Evolutionary conservation across 805 yeast genomes (phyloP).

Genomic region (Starmerella roubikii): DNA sequence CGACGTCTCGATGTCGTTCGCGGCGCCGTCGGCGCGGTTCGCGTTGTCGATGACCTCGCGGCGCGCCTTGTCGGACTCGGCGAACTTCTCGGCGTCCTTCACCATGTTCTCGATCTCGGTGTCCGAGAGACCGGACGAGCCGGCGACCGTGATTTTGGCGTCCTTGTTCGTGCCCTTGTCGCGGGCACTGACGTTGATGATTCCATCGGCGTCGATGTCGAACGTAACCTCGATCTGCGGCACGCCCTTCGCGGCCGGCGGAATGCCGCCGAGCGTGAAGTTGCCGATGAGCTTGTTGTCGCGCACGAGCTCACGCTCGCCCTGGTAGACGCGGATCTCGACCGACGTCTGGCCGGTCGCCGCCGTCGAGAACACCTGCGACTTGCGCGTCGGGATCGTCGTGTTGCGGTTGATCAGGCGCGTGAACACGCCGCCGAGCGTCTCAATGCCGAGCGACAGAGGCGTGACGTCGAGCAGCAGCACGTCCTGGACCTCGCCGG

Average conservation of each 20-base stretch:
- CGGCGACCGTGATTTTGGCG: constrained; percentile 91
- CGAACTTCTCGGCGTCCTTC: constrained; percentile 76
- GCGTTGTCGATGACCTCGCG: constrained; percentile 74
- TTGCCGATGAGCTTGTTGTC: constrained; percentile 96
- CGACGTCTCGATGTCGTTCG: constrained; percentile 81
- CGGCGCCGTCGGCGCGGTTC: constrained; percentile 69
- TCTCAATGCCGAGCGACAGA: constrained; percentile 88
- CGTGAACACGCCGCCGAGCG: constrained; percentile 95
- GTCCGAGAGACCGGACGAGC: constrained; percentile 85
- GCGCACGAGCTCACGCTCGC: constrained; percentile 96
- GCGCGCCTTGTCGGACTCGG: constrained; percentile 76
- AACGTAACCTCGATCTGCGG: constrained; percentile 90
- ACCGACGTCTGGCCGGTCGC: constrained; percentile 94
- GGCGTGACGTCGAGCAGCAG: constrained; percentile 81
- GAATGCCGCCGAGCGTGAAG: constrained; percentile 89
- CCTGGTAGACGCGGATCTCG: constrained; percentile 97
- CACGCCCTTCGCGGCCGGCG: constrained; percentile 90
- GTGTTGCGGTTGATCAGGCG: constrained; percentile 85
- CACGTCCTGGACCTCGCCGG: constrained; percentile 91
- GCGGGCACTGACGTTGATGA: constrained; percentile 85
- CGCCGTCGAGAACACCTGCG: constrained; percentile 92
- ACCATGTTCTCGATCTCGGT: constrained; percentile 85
- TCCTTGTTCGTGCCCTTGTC: constrained; percentile 90
- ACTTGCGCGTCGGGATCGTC: constrained; percentile 91
- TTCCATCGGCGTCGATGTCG: constrained; percentile 95